These are phyloP conservation scores for Penicillium simplicissimum DNA, from an alignment of 495 filamentous ascomycete genomes.

Conservation along the genomic window DNA sequence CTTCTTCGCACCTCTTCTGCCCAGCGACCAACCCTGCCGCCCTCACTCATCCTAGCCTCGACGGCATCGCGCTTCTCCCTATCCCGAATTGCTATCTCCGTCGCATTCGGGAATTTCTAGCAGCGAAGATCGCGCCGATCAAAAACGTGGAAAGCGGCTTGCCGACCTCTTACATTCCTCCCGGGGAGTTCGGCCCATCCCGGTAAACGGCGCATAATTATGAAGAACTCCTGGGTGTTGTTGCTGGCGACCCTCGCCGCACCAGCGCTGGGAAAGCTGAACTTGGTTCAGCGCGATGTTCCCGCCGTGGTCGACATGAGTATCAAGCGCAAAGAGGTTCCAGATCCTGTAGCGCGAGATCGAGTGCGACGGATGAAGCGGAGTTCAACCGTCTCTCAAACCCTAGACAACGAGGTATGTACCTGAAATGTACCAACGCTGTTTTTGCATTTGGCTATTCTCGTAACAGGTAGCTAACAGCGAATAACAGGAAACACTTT, in stretches of 20 bases:
- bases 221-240: conserved; percentile 25
- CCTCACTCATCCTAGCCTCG: neutral
- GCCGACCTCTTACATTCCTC: conserved; percentile 9
- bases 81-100: neutral
- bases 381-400: conserved; percentile 27
- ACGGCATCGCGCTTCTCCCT: neutral
- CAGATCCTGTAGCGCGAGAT: conserved; percentile 37
- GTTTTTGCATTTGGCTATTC: neutral
- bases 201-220: conserved; percentile 9
- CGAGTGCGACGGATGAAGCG: conserved; percentile 36
- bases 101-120: neutral
- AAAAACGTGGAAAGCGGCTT: conserved; percentile 5
- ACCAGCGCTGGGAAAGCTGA: conserved; percentile 25
- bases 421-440: neutral
- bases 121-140: neutral
- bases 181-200: neutral
- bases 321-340: conserved; percentile 39
- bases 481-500: conserved; percentile 49
- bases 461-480: neutral
- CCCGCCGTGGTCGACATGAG: conserved; percentile 42
- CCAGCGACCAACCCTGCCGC: neutral
- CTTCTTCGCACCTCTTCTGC: neutral
- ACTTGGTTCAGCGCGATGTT: conserved; percentile 33
- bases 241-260: conserved; percentile 23
- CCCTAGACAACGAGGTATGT: conserved; percentile 47